Conservation (phyloP, 768 basidiomycete genomes). For the Leccinum variicolor region DNA sequence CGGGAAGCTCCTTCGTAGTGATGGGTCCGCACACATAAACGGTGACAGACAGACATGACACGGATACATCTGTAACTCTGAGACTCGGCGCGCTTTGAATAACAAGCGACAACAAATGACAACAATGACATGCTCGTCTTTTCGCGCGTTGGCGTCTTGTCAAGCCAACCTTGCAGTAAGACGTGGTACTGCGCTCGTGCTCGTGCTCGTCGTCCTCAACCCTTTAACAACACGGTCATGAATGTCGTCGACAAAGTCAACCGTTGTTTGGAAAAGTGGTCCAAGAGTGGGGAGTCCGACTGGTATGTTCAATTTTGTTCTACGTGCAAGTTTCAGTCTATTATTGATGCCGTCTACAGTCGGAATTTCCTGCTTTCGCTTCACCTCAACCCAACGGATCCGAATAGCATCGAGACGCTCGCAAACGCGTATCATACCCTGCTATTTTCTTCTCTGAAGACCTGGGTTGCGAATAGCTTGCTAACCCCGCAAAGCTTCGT, state of each 20-base stretch:
- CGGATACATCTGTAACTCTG: no score
- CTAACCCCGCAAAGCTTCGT: slow-evolving; percentile 52
- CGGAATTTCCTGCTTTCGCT: slow-evolving; percentile 57
- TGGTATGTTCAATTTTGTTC: slow-evolving; percentile 43
- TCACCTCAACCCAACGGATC: slow-evolving; percentile 57
- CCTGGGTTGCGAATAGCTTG: slow-evolving; percentile 48
- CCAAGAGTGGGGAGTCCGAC: slow-evolving; percentile 55
- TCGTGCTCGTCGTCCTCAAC: slow-evolving; percentile 12
- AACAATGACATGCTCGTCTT: slow-evolving; percentile 26
- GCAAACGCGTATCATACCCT: slow-evolving; percentile 70
- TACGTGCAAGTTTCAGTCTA: slow-evolving; percentile 16
- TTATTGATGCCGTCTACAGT: slow-evolving; percentile 35
- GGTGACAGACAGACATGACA: no score
- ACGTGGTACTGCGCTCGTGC: slow-evolving; percentile 16
- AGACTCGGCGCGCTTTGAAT: not conserved
- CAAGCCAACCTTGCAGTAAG: slow-evolving; percentile 9
- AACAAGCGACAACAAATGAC: slow-evolving; percentile 27
- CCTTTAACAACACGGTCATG: slow-evolving; percentile 38
- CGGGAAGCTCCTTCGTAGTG: no score
- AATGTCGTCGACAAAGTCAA: slow-evolving; percentile 56
- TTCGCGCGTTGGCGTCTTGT: slow-evolving; percentile 15
- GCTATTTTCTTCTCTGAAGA: slow-evolving; percentile 52
- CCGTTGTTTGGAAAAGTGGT: slow-evolving; percentile 51
- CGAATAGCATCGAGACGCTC: slow-evolving; percentile 51
- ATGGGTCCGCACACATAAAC: no score